phyloP scores from a whole-genome alignment of 352 stramenopile species.

The Pythium rishiriense region DNA sequence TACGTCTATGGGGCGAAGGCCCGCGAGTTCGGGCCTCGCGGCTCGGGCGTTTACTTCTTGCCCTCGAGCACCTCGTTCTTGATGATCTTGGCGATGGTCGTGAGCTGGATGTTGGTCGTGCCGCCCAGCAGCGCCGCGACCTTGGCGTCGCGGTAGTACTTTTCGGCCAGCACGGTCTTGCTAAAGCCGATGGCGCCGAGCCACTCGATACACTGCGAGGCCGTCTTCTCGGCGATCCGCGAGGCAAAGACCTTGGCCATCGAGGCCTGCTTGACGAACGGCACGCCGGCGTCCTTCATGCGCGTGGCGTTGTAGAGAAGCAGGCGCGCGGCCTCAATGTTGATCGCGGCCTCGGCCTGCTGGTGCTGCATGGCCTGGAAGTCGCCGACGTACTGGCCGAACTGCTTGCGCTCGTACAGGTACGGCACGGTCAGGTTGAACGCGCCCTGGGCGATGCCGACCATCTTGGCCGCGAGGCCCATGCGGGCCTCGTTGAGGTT shows the following conservation, averaged over 20 bases:
- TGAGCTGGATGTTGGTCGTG: slow-evolving; percentile 97
- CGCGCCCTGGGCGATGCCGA: slow-evolving; percentile 95
- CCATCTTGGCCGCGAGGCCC: slow-evolving; percentile 97
- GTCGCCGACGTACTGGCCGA: slow-evolving; percentile 92
- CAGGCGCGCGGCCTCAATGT: slow-evolving; percentile 92
- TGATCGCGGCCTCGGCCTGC: slow-evolving; percentile 93
- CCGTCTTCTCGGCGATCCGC: slow-evolving; percentile 93
- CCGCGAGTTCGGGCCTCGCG: no score
- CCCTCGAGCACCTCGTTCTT: slow-evolving; percentile 90
- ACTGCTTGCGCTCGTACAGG: slow-evolving; percentile 95
- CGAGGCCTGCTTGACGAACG: slow-evolving; percentile 96
- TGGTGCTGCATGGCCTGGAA: slow-evolving; percentile 97
- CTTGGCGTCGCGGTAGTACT: slow-evolving; percentile 97
- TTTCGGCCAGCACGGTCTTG: slow-evolving; percentile 93
- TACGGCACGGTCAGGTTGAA: slow-evolving; percentile 97
- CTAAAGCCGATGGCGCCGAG: slow-evolving; percentile 96
- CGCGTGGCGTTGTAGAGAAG: slow-evolving; percentile 96
- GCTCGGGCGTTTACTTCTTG: slow-evolving; percentile 72
- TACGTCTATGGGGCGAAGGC: no score
- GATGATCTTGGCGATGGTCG: slow-evolving; percentile 91
- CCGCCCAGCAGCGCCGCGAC: slow-evolving; percentile 98
- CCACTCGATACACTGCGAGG: slow-evolving; percentile 96
- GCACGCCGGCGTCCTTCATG: slow-evolving; percentile 91
- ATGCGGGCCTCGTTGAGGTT: slow-evolving; percentile 97
- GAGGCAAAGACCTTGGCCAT: slow-evolving; percentile 97